Evolutionary conservation across 768 basidiomycete species (phyloP), one percentile per base, ranked within the genome.

Genomic region (Hygrocybe coccinea): DNA sequence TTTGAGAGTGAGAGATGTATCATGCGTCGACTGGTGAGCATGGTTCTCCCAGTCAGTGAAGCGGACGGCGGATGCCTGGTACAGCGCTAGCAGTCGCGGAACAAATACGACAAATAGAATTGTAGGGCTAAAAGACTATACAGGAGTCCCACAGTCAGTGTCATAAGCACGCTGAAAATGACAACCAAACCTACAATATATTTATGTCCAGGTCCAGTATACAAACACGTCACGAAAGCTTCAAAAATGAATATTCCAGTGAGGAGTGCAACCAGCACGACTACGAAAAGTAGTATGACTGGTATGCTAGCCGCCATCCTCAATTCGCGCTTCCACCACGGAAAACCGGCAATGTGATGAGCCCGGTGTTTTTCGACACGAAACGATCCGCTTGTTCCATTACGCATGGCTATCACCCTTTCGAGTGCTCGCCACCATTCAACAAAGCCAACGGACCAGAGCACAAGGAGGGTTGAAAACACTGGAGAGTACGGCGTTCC

Each of bases 21-120:
- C 81, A 66, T 91, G 83, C 2, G 82, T 81, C 2, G 86, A 86
- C 59, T 87, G 82, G 61, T 89, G 89, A 1, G 81, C 77, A 66
- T 97, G 94, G 65, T 97, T 95, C 73, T 99, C 95, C 90, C 91
- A 95, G 43, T 79, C 71, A 0, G 94, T 93, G 52, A 97, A 77
- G 15, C 76, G 72, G 49, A 73, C 74, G 1, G 91, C 90, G 47
- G 85, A 76, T 4, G 71, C 61, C 61, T 89, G 86, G 68, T 92
- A 95, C 7, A 87, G 66, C 1, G 77, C 79, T 2, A 95, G 78
- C 15, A 97, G 76, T 38, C 82, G 81, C 0, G 95, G 97, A 0
- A 98, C 86, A 10, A 95, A 71, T 0, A 82, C 76, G 5, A 85
- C 77, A 69, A 97, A 95, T 41, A 95, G 73, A 39, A 93, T 74